Evolutionary conservation across 805 yeast genomes (phyloP).

Genomic region (Wickerhamomyces mucosus): DNA sequence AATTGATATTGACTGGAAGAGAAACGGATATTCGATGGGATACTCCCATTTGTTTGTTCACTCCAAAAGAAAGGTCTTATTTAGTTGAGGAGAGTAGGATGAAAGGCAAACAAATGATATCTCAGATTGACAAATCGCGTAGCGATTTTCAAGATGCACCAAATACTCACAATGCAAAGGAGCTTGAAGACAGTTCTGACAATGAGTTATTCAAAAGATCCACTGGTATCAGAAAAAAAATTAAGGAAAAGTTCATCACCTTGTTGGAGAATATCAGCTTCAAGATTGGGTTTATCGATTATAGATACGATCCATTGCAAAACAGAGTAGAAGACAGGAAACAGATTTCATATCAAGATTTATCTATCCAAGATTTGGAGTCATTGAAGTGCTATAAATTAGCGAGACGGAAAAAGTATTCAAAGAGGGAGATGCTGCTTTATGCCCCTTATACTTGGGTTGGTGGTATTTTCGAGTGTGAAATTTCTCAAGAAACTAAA

Average conservation of each 20-base stretch:
- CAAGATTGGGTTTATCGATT: slow-evolving; percentile 10
- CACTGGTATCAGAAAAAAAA: slow-evolving; percentile 1
- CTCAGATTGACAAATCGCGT: neutral
- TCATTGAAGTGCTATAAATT: slow-evolving; percentile 41
- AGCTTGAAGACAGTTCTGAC: too few relatives aligned
- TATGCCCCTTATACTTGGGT: slow-evolving; percentile 50
- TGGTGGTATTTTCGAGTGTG: slow-evolving; percentile 55
- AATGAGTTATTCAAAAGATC: too few relatives aligned
- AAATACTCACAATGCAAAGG: too few relatives aligned
- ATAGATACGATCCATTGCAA: slow-evolving; percentile 10
- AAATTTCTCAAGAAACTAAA: slow-evolving; percentile 24
- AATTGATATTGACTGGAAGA: slow-evolving; percentile 24
- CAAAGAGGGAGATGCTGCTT: slow-evolving; percentile 32
- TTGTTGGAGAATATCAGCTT: neutral
- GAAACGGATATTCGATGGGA: slow-evolving; percentile 40
- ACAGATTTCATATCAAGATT: slow-evolving; percentile 6
- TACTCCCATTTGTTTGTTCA: slow-evolving; percentile 34
- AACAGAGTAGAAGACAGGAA: slow-evolving; percentile 10
- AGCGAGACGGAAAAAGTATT: slow-evolving; percentile 48
- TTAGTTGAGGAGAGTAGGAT: slow-evolving; percentile 1
- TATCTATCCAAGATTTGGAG: slow-evolving; percentile 9
- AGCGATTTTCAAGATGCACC: neutral
- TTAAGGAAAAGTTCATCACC: slow-evolving; percentile 1
- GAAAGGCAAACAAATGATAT: too few relatives aligned
- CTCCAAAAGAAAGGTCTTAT: slow-evolving; percentile 7